Evolutionary conservation across 192 early-diverging fungal genomes (phyloP).

Genomic region (Coemansia sp.): DNA sequence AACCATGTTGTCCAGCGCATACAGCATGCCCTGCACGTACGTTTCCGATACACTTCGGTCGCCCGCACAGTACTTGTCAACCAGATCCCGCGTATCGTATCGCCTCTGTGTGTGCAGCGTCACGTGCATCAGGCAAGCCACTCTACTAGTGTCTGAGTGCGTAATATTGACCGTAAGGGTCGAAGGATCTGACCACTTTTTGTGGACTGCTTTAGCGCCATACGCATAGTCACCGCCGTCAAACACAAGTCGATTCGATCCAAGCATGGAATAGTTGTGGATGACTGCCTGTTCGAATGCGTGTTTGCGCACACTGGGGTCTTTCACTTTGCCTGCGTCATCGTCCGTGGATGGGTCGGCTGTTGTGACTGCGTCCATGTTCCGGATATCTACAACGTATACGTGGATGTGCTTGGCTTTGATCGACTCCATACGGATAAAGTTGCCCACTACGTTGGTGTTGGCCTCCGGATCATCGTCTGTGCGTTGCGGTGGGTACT

Average conservation of each 20-base stretch:
- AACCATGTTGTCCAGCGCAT: constrained; percentile 22
- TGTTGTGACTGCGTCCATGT: constrained; percentile 15
- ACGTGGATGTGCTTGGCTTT: constrained; percentile 31
- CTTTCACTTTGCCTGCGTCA: neutral
- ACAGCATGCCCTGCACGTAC: constrained; percentile 22
- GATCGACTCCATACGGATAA: constrained; percentile 3
- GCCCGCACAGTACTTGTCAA: constrained; percentile 12
- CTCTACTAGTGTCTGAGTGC: neutral
- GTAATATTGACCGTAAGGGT: neutral
- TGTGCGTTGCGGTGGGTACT: neutral
- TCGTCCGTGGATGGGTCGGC: neutral
- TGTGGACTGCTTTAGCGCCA: constrained; percentile 11
- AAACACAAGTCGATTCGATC: constrained; percentile 12
- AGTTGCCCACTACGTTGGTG: constrained; percentile 18
- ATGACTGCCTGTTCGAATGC: neutral
- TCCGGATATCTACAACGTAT: constrained; percentile 30
- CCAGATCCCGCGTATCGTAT: constrained; percentile 15
- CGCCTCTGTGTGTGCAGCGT: constrained; percentile 6
- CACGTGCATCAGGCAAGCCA: constrained; percentile 16
- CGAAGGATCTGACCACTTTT: constrained; percentile 1
- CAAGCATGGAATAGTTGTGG: neutral
- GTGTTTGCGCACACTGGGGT: neutral
- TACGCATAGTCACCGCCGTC: constrained; percentile 35
- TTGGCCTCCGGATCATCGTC: neutral
- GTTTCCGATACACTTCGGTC: neutral